Evolutionary conservation across 1,284 basidiomycete genomes (phyloP).

Genomic region (Austroboletus niveus): DNA sequence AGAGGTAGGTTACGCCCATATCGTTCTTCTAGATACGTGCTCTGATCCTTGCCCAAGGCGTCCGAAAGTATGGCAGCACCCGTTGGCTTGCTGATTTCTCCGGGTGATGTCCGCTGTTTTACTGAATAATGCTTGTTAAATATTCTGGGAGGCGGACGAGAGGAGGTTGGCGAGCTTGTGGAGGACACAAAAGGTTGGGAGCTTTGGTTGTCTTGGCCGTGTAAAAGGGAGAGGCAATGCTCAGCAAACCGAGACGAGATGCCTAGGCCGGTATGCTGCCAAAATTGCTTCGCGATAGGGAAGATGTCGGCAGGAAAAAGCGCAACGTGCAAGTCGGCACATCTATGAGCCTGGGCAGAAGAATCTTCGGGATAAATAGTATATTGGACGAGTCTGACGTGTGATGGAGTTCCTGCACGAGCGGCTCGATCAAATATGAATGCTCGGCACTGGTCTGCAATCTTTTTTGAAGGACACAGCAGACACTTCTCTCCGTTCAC

Average conservation of each 20-base stretch:
- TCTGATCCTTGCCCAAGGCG: conserved; percentile 48
- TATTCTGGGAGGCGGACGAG: conserved; percentile 17
- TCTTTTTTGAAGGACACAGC: conserved; percentile 71
- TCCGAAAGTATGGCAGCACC: conserved; percentile 6
- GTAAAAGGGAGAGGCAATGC: conserved; percentile 70
- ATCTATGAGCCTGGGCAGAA: conserved; percentile 21
- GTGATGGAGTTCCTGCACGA: conserved; percentile 40
- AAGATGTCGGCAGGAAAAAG: conserved; percentile 73
- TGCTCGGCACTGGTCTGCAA: conserved; percentile 72
- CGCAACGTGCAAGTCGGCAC: conserved; percentile 74
- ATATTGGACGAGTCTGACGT: conserved; percentile 72
- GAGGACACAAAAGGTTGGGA: conserved; percentile 4
- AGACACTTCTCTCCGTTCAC: conserved; percentile 69
- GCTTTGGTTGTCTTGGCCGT: conserved; percentile 29
- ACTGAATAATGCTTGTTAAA: conserved; percentile 65
- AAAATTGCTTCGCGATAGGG: conserved; percentile 84
- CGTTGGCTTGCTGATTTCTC: not conserved
- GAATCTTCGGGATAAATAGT: conserved; percentile 63
- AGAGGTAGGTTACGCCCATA: conserved; percentile 92
- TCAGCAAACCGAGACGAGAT: conserved; percentile 90
- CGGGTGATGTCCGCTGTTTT: conserved; percentile 34
- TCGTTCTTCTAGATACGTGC: conserved; percentile 83
- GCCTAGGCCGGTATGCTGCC: conserved; percentile 94
- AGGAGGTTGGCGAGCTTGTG: conserved; percentile 28
- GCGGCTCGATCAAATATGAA: conserved; percentile 65